These are phyloP conservation scores for Yarrowia sp. DNA, from an alignment of 805 yeast species.

Conservation along the genomic window DNA sequence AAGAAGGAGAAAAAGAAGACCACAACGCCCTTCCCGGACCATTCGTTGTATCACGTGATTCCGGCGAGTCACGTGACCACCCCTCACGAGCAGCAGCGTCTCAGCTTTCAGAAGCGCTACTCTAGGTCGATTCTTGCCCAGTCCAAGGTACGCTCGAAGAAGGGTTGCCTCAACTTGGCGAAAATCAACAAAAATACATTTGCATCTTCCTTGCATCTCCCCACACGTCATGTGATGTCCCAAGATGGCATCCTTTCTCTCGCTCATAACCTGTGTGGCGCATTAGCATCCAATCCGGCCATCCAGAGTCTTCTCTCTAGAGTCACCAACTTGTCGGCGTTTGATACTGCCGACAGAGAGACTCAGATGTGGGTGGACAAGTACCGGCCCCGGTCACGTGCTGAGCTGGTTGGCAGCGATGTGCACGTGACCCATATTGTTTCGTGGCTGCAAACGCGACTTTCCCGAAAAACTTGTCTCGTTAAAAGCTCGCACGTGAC, in stretches of 20 bases:
- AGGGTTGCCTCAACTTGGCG: too few relatives aligned
- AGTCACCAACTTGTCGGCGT: constrained; percentile 11
- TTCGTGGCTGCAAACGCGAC: constrained; percentile 9
- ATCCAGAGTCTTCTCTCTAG: constrained; percentile 1
- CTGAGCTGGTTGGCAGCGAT: neutral
- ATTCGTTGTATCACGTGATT: constrained; percentile 5
- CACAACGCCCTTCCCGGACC: neutral
- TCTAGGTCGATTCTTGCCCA: neutral
- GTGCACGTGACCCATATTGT: constrained; percentile 2
- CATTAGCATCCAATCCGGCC: neutral
- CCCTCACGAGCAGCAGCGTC: neutral
- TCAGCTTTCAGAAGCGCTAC: neutral
- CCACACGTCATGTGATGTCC: neutral
- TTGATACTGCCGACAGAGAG: constrained; percentile 24
- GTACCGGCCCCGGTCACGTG: constrained; percentile 25
- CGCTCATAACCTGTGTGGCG: neutral
- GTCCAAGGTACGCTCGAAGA: too few relatives aligned
- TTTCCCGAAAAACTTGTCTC: neutral
- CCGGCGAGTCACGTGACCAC: neutral
- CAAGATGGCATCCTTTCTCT: neutral
- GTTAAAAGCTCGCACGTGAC: neutral
- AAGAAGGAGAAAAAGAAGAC: constrained; percentile 8
- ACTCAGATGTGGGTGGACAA: constrained; percentile 23
- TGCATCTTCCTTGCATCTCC: neutral
- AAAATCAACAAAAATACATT: too few relatives aligned